phyloP scores from a whole-genome alignment of 345 rosid species.

The Camelina sativa region DNA sequence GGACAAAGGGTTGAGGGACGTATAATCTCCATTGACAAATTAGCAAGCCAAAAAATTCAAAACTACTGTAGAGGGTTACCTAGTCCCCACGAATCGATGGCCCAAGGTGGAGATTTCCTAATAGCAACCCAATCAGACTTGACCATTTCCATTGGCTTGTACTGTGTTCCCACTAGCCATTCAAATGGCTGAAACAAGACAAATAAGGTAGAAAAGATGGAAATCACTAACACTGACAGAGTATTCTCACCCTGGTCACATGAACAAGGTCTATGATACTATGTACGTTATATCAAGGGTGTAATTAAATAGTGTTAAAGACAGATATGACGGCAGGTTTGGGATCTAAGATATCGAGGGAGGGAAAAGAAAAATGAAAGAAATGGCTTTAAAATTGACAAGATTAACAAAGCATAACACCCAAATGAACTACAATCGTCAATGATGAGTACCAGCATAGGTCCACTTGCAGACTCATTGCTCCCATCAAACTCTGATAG shows the following conservation, averaged over 20 bases:
- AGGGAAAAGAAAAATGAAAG: not conserved
- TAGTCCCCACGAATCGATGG: constrained; percentile 99
- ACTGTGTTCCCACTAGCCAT: constrained; percentile 94
- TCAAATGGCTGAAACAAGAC: constrained; percentile 72
- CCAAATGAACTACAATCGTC: constrained; percentile 15
- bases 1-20: not conserved
- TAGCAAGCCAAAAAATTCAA: not conserved
- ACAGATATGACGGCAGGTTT: not conserved
- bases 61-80: constrained; percentile 55
- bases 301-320: not conserved
- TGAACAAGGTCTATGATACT: constrained; percentile 8
- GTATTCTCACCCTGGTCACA: constrained; percentile 17
- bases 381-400: constrained; percentile 13
- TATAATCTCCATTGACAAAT: not conserved
- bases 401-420: not conserved
- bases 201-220: constrained; percentile 24
- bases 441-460: constrained; percentile 79
- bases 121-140: constrained; percentile 93
- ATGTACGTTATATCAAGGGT: constrained; percentile 5
- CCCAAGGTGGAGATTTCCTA: constrained; percentile 96
- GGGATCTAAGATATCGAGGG: not conserved
- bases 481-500: constrained; percentile 91
- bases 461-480: too few species aligned
- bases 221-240: constrained; percentile 2
- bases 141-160: constrained; percentile 86